Conservation (phyloP, 495 filamentous ascomycete genomes). For the Aspergillus cristatus region DNA sequence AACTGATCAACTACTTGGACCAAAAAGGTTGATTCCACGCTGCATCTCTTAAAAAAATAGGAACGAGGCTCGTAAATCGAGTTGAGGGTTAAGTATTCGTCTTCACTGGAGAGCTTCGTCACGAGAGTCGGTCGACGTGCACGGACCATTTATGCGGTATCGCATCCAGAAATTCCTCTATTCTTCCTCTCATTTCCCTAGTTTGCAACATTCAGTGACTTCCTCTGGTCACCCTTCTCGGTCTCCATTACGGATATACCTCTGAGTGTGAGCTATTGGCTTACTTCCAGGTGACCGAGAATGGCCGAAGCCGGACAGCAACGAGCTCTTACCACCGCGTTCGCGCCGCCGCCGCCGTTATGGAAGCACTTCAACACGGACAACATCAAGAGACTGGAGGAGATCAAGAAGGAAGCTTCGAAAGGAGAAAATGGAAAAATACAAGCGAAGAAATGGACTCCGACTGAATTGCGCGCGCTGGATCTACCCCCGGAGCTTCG, state of each 20-base stretch:
- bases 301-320: slow-evolving; percentile 46
- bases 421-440: slow-evolving; percentile 28
- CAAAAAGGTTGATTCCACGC: too few species aligned
- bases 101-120: background rate
- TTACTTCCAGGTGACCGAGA: background rate
- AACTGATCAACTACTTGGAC: background rate
- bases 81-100: too few species aligned
- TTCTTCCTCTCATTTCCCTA: too few species aligned
- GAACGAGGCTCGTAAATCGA: background rate
- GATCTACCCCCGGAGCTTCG: slow-evolving; percentile 62
- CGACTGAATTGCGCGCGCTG: slow-evolving; percentile 44
- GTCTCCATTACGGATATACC: too few species aligned
- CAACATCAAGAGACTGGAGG: slow-evolving; percentile 60
- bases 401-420: slow-evolving; percentile 37
- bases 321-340: slow-evolving; percentile 47
- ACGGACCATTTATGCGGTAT: too few species aligned
- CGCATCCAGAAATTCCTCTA: too few species aligned
- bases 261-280: background rate
- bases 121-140: background rate
- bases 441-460: slow-evolving; percentile 26
- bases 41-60: background rate
- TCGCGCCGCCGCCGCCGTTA: slow-evolving; percentile 82
- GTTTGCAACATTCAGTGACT: too few species aligned
- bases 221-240: too few species aligned
- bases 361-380: slow-evolving; percentile 79